Evolutionary conservation across 2,329 filamentous ascomycete species (phyloP), one percentile per base, ranked within the genome.

Genomic region (Lecanoromycetidae sp.): DNA sequence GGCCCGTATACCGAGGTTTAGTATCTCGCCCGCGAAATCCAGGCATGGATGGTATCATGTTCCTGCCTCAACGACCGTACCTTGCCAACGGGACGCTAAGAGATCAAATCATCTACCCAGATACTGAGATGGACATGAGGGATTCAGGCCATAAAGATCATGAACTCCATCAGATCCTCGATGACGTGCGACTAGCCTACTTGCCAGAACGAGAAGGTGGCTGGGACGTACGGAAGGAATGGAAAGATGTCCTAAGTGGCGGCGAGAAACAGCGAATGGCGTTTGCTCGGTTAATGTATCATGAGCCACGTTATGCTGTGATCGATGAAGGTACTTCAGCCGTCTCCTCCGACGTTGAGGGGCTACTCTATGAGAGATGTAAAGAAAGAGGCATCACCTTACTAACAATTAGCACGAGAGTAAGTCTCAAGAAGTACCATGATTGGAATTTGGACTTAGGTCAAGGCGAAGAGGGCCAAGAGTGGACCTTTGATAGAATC

Each of bases 71-170:
- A 63, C 76, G 90, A 13, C 87, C 90, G 0, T 96, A 96, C 59
- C 76, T 96, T 27, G 90, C 82, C 62, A 84, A 90, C 19, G 91
- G 91, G 29, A 96, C 91, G 1, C 72, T 96, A 8, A 82, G 91
- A 22, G 93, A 98, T 58, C 93, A 98, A 67, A 87, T 98, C 58
- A 95, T 96, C 60, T 98, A 98, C 57, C 91, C 91, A 0, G 87
- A 98, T 57, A 90, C 87, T 5, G 90, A 94, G 61, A 71, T 88
- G 34, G 91, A 98, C 58, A 96, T 98, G 91, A 81, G 79, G 25
- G 80, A 85, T 50, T 81, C 82, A 52, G 79, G 82, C 13, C 80
- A 82, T 57, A 78, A 76, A 2, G 91, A 98, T 61, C 71, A 77
- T 26, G 84, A 94, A 55, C 74, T 98, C 17, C 77, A 82, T 60